Percentiles rank a stretch among this genome's conserved stretches.
These are phyloP conservation scores for Salvia splendens DNA, from an alignment of 257 asterid species.

Conservation along the genomic window DNA sequence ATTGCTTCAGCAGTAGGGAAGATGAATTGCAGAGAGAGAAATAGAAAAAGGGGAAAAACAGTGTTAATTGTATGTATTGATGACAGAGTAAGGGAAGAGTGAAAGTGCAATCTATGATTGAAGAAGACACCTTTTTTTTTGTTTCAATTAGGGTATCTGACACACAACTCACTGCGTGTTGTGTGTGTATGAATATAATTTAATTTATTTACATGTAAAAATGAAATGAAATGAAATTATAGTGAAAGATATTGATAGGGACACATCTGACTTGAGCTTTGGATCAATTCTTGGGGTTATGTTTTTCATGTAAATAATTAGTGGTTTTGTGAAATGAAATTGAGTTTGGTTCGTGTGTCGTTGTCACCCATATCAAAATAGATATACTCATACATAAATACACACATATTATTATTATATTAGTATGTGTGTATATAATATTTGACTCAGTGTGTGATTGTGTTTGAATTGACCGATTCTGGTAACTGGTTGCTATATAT, in stretches of 20 bases:
- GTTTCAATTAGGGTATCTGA: constrained; percentile 18
- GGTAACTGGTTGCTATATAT: not conserved
- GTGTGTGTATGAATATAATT: not conserved
- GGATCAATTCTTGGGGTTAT: constrained; percentile 17
- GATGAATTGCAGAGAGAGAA: constrained; percentile 10
- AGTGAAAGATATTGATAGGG: not conserved
- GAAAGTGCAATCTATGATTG: constrained; percentile 38
- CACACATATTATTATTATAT: too few relatives aligned
- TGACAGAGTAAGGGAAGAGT: constrained; percentile 33
- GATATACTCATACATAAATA: not conserved
- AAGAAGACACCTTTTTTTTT: constrained; percentile 32
- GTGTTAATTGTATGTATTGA: constrained; percentile 15
- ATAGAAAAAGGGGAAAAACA: constrained; percentile 29
- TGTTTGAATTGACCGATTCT: not conserved
- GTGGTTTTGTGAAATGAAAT: too few relatives aligned
- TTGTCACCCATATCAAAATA: not conserved
- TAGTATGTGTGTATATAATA: not conserved
- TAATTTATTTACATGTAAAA: not conserved
- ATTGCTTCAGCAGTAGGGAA: constrained; percentile 29
- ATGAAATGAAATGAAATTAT: not conserved
- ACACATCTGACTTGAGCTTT: constrained; percentile 28
- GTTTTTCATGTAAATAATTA: too few relatives aligned
- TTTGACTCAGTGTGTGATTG: not conserved
- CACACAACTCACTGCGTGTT: constrained; percentile 27
- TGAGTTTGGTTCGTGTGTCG: not conserved